Evolutionary conservation across 805 yeast genomes (phyloP).

Genomic region (Hanseniaspora pseudoguilliermondii): DNA sequence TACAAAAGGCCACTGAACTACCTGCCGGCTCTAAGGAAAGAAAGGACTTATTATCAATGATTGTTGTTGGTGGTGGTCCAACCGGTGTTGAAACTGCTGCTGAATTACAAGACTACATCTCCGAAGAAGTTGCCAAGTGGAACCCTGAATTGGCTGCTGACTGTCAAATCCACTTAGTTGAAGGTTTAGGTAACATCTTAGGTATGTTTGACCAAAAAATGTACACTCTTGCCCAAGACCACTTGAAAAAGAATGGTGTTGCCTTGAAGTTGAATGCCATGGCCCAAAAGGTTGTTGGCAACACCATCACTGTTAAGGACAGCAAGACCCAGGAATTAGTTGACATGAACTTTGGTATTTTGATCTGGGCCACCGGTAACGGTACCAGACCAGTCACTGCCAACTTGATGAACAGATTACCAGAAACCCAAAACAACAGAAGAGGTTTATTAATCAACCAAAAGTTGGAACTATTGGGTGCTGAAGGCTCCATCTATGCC

Average conservation of each 20-base stretch:
- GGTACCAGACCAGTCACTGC: slow-evolving; percentile 68
- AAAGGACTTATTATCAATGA: slow-evolving; percentile 69
- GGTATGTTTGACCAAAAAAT: slow-evolving; percentile 57
- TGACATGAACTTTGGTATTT: slow-evolving; percentile 76
- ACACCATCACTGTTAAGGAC: slow-evolving; percentile 54
- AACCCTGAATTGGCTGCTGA: slow-evolving; percentile 76
- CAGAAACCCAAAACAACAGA: slow-evolving; percentile 71
- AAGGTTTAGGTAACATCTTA: slow-evolving; percentile 82
- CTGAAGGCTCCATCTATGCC: slow-evolving; percentile 63
- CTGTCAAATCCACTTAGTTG: slow-evolving; percentile 72
- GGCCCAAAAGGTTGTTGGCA: slow-evolving; percentile 73
- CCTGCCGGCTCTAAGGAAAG: slow-evolving; percentile 66
- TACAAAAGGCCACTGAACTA: slow-evolving; percentile 76
- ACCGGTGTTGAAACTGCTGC: slow-evolving; percentile 98
- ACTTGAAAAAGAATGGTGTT: slow-evolving; percentile 56
- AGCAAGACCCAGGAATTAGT: slow-evolving; percentile 56
- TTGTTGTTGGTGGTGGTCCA: slow-evolving; percentile 97
- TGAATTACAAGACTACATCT: slow-evolving; percentile 85
- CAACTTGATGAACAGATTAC: slow-evolving; percentile 53
- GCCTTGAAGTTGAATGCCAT: slow-evolving; percentile 70
- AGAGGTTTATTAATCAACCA: slow-evolving; percentile 85
- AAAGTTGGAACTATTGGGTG: slow-evolving; percentile 68
- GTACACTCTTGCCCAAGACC: slow-evolving; percentile 66
- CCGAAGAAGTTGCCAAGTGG: slow-evolving; percentile 80
- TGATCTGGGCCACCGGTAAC: slow-evolving; percentile 97